These are phyloP conservation scores for Ceratocystis ficicola DNA, from an alignment of 2,329 filamentous ascomycete species.

Conservation along the genomic window DNA sequence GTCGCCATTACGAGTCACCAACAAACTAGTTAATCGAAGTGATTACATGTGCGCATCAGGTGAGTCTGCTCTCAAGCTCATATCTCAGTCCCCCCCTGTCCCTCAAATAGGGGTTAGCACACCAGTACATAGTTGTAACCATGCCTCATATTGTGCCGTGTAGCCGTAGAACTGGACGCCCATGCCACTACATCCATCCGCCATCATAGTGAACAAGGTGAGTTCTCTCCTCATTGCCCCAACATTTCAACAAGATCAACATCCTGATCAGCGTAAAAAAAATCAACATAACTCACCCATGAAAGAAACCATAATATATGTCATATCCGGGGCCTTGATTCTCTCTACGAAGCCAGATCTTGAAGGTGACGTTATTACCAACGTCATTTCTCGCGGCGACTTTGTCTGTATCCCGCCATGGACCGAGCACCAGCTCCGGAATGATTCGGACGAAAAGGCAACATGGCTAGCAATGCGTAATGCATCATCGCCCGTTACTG, in stretches of 20 bases:
- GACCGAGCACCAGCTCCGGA: conserved; percentile 58
- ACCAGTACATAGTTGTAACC: conserved; percentile 8
- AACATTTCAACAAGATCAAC: neutral
- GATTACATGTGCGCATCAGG: conserved; percentile 56
- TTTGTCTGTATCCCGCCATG: conserved; percentile 59
- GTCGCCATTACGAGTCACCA: conserved; percentile 17
- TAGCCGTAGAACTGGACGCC: conserved; percentile 42
- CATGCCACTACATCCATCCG: conserved; percentile 50
- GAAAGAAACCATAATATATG: conserved; percentile 56
- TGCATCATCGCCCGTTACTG: conserved; percentile 48
- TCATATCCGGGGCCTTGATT: conserved; percentile 47
- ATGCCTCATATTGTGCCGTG: neutral
- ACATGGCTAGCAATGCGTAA: conserved; percentile 55
- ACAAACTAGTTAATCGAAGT: conserved; percentile 43
- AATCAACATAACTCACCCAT: neutral
- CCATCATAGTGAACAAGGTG: conserved; percentile 58
- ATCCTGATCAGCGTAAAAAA: conserved; percentile 5
- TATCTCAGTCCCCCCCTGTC: neutral
- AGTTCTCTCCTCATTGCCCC: conserved; percentile 23
- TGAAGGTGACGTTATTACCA: conserved; percentile 39
- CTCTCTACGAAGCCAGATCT: conserved; percentile 48
- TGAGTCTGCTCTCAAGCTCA: conserved; percentile 30
- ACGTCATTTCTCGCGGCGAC: conserved; percentile 50
- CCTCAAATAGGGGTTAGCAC: neutral
- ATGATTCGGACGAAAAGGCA: conserved; percentile 48